These are phyloP conservation scores for Arthrobotrys iridis DNA, from an alignment of 2,329 filamentous ascomycete species.

Conservation along the genomic window DNA sequence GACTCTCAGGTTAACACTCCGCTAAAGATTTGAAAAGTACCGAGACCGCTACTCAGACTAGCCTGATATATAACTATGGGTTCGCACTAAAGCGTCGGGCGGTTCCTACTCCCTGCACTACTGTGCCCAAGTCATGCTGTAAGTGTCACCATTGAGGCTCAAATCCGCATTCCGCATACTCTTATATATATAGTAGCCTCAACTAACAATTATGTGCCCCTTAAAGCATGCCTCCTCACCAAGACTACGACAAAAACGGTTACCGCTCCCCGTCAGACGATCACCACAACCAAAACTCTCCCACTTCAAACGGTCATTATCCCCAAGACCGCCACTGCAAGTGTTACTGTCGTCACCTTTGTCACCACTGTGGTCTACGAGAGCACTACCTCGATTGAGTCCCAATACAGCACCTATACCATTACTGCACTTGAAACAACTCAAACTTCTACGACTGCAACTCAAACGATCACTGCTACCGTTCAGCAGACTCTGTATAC, in stretches of 20 bases:
- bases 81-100: constrained; percentile 20
- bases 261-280: constrained; percentile 16
- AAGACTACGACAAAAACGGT: constrained; percentile 34
- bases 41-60: not conserved
- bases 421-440: constrained; percentile 16
- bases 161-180: not conserved
- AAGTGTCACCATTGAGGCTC: not conserved
- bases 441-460: constrained; percentile 21
- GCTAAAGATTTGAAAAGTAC: constrained; percentile 2
- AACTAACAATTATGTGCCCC: not conserved
- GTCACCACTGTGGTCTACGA: constrained; percentile 30
- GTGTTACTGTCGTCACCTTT: constrained; percentile 27
- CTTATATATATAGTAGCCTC: not conserved
- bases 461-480: constrained; percentile 15
- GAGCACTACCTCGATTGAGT: constrained; percentile 17
- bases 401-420: constrained; percentile 35
- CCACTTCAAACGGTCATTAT: constrained; percentile 22
- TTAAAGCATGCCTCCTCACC: constrained; percentile 32
- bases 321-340: constrained; percentile 2
- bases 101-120: constrained; percentile 8
- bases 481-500: constrained; percentile 7
- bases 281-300: constrained; percentile 30
- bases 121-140: constrained; percentile 30
- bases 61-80: not conserved
- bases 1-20: not conserved